Evolutionary conservation across 2,329 filamentous ascomycete species (phyloP), one percentile per base, ranked within the genome.

Genomic region (Penicillium sp.): DNA sequence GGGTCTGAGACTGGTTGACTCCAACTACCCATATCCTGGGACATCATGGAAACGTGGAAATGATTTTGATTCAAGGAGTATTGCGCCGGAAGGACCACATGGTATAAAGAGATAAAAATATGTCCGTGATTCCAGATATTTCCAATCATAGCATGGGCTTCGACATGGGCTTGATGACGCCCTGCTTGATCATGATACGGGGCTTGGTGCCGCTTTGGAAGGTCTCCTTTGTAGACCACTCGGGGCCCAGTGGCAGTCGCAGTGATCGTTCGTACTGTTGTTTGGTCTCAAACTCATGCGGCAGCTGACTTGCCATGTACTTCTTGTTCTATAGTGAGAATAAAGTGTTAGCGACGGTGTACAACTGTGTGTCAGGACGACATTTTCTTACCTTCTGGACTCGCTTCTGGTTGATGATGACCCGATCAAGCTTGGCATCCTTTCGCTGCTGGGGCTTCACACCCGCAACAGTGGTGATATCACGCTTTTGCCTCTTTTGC

Each of bases 211-310:
- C 82, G 61, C 87, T 83, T 76, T 97, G 91, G 79, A 93, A 93
- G 12, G 87, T 89, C 75, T 89, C 84, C 80, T 95, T 96, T n/a
- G 92, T 97, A 60, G 85, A 84, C 91, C 92, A 99, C 72, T 99
- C 92, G 13, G 87, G 89, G 1, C 93, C 93, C 53, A 97, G 82
- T 1, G 93, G 93, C 58, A 96, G 73, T 36, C 92, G 80, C 50
- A 97, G 75, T 56, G 87, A 88, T 42, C 92, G 78, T 77, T 99
- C 93, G 72, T 97, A 97, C 76, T 96, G 90, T 64, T 87, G 80
- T 59, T 80, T 80, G 25, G 81, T 89, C 77, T 96, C 92, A 70
- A 90, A 97, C n/a, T 84, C 85, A 72, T 95, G 88, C 41, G 93
- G 93, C 42, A 99, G 76, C 61, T 83, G 81, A 8, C 84, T 83